Conservation (phyloP, 108 stramenopile species). For the Skeletonema costatum region DNA sequence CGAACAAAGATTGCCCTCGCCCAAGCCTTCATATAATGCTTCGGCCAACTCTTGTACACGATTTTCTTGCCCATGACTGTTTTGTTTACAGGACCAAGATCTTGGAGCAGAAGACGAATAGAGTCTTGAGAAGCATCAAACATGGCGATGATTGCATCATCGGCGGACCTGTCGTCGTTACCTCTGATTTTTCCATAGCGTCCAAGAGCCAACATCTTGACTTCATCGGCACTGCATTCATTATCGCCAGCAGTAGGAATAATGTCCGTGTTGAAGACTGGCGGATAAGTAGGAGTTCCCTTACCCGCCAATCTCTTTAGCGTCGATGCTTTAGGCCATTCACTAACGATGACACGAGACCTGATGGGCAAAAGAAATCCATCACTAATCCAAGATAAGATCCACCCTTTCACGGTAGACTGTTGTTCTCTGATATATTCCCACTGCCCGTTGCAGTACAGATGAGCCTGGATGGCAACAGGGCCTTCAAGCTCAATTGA, state of each 20-base stretch:
- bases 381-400: too few relatives aligned
- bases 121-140: conserved; percentile 40
- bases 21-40: conserved; percentile 38
- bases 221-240: conserved; percentile 13
- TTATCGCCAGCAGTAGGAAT: conserved; percentile 23
- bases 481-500: background rate
- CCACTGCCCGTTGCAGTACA: too few relatives aligned
- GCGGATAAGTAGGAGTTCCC: background rate
- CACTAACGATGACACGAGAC: conserved; percentile 51
- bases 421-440: conserved; percentile 22
- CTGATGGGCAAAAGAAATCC: background rate
- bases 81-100: conserved; percentile 48
- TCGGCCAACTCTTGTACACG: conserved; percentile 52
- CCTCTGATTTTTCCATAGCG: conserved; percentile 43
- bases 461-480: too few relatives aligned
- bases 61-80: conserved; percentile 40
- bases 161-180: conserved; percentile 29
- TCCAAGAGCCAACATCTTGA: conserved; percentile 50
- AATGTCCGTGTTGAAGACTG: conserved; percentile 13
- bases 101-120: conserved; percentile 50
- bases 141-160: conserved; percentile 60
- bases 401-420: too few relatives aligned
- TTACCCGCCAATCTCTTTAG: background rate
- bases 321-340: conserved; percentile 32
- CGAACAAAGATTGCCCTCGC: conserved; percentile 38